These are phyloP conservation scores for Millerago galiae DNA, from an alignment of 805 yeast species.

Conservation along the genomic window DNA sequence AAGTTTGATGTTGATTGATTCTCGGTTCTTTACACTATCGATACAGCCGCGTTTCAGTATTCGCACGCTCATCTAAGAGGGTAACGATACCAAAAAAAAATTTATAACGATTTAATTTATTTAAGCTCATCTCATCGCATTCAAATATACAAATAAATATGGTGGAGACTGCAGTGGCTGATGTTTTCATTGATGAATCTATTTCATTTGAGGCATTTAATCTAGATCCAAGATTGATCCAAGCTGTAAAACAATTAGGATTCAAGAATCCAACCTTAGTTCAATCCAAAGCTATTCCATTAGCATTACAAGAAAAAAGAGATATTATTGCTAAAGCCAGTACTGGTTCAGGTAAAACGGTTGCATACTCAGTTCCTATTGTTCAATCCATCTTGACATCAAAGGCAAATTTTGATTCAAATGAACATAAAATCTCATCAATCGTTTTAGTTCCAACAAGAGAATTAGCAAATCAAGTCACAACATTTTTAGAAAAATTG, in stretches of 20 bases:
- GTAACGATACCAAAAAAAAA: slow-evolving; percentile 1
- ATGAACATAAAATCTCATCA: slow-evolving; percentile 22
- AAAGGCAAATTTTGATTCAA: slow-evolving; percentile 24
- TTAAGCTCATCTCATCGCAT: background rate
- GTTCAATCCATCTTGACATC: slow-evolving; percentile 63
- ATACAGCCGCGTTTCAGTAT: too few species aligned
- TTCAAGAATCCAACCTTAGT: slow-evolving; percentile 84
- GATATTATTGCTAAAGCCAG: slow-evolving; percentile 92
- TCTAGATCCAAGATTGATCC: slow-evolving; percentile 75
- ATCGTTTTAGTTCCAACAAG: slow-evolving; percentile 88
- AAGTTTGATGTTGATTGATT: too few species aligned
- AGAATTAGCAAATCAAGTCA: slow-evolving; percentile 84
- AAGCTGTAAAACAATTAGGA: slow-evolving; percentile 77
- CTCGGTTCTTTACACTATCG: too few species aligned
- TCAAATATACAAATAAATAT: slow-evolving; percentile 6
- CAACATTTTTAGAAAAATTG: slow-evolving; percentile 60
- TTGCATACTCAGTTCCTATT: slow-evolving; percentile 84
- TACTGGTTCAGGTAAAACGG: slow-evolving; percentile 95
- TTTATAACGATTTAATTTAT: background rate
- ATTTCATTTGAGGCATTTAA: slow-evolving; percentile 68
- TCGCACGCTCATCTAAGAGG: slow-evolving; percentile 5
- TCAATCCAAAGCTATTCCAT: slow-evolving; percentile 86
- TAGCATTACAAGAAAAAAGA: slow-evolving; percentile 83
- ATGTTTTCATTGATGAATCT: slow-evolving; percentile 65
- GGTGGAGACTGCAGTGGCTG: slow-evolving; percentile 43